Evolutionary conservation across 495 filamentous ascomycete species (phyloP), one percentile per base, ranked within the genome.

Genomic region (Penicillium atrosanguineum): DNA sequence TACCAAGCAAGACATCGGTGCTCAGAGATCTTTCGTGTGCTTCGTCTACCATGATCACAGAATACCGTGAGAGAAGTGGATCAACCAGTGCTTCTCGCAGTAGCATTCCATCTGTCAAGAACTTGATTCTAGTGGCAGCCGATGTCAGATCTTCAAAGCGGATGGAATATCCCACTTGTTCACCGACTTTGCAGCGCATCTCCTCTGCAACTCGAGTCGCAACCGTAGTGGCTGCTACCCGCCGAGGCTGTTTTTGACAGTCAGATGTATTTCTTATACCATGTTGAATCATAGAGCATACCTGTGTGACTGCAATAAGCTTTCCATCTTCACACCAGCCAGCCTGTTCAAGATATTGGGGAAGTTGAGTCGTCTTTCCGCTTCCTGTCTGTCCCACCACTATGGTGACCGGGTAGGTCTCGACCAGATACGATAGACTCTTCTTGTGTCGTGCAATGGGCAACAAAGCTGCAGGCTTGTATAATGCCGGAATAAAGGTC

Each of bases 11-110:
- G 36, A 99, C 83, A 61, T 99, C 94, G 7, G 92, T 92, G 70
- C 92, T 95, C 50, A 99, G 79, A 53, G 90, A 95, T 48, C 95
- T 83, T 69, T 99, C 94, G 71, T 99, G 94, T 25, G 95, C 95
- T 68, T 99, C 94, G 64, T 99, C 94, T 20, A 99, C 87, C 93
- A 97, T 99, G 62, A 99, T 90, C 31, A 97, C 89, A 7, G 90
- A 95, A 67, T 99, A 99, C 6, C 91, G 83, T 28, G 89, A 94
- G 16, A 99, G 73, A 14, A 97, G 77, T 52, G 94, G 94, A 69
- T 97, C 95, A 18, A 95, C 89, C 12, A 99, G 78, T 18, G 90
- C 91, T 73, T 99, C 95, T 69, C 94, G 81, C 59, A 99, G 87
- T 23, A 99, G 79, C 62, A 99, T 81, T 9, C 94, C 95, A 77